Evolutionary conservation across 1,284 basidiomycete genomes (phyloP).

Genomic region (Malassezia japonica): DNA sequence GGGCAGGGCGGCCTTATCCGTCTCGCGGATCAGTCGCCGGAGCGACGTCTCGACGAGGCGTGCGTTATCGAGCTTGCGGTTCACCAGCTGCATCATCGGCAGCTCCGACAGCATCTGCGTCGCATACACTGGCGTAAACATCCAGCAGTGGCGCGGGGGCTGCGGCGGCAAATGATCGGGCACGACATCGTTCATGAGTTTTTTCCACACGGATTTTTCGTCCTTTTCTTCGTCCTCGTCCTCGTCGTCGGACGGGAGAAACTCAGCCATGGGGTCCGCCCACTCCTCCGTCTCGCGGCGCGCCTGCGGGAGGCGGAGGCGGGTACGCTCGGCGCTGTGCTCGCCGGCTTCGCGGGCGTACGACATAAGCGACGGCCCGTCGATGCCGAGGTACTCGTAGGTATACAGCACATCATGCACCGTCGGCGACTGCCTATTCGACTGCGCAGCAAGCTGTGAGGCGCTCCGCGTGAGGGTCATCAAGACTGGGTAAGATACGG

Average conservation of each 20-base stretch:
- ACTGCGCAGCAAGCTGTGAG: slow-evolving; percentile 19
- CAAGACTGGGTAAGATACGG: slow-evolving; percentile 2
- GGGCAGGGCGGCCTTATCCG: slow-evolving; percentile 25
- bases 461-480: slow-evolving; percentile 6
- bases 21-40: slow-evolving; percentile 28
- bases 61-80: slow-evolving; percentile 34
- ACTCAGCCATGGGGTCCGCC: slow-evolving; percentile 13
- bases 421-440: slow-evolving; percentile 18
- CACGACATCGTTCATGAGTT: slow-evolving; percentile 25
- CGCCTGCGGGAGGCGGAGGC: not conserved
- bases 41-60: slow-evolving; percentile 33
- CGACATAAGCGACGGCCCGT: slow-evolving; percentile 17
- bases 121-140: slow-evolving; percentile 30
- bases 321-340: not conserved
- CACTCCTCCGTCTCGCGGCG: slow-evolving; percentile 4
- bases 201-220: slow-evolving; percentile 24
- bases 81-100: slow-evolving; percentile 23
- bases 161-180: slow-evolving; percentile 29
- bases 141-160: slow-evolving; percentile 34
- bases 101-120: slow-evolving; percentile 16
- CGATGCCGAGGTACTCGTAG: slow-evolving; percentile 25
- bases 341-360: not conserved
- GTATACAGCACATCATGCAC: slow-evolving; percentile 25
- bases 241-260: slow-evolving; percentile 29
- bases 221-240: slow-evolving; percentile 22